These are phyloP conservation scores for Aphanomyces cochlioides DNA, from an alignment of 352 stramenopile species.

Conservation along the genomic window DNA sequence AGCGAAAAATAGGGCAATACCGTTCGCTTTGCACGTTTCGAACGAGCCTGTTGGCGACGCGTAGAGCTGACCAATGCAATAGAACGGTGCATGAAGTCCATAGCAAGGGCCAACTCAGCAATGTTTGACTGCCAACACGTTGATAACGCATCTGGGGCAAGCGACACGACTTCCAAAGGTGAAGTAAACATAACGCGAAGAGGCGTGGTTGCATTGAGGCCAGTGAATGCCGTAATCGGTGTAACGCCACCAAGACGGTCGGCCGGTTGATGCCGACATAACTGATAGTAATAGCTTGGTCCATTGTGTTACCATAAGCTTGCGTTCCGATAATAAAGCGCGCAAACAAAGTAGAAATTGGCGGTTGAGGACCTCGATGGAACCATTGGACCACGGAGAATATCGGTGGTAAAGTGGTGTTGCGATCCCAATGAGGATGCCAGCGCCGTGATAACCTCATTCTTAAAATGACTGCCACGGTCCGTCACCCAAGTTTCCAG, in stretches of 20 bases:
- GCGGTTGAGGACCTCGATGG: neutral
- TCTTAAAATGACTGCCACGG: neutral
- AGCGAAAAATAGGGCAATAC: too few species aligned
- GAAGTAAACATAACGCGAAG: neutral
- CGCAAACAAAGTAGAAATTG: neutral
- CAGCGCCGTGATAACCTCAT: neutral
- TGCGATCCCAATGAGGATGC: neutral
- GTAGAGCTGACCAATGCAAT: too few species aligned
- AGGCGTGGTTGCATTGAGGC: neutral
- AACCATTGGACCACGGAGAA: neutral
- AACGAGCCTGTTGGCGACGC: too few species aligned
- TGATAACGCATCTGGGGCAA: too few species aligned
- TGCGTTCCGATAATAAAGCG: neutral
- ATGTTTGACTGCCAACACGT: too few species aligned
- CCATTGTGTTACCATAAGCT: neutral
- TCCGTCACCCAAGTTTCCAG: neutral
- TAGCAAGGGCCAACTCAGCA: too few species aligned
- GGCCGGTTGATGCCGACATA: neutral
- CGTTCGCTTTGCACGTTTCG: too few species aligned
- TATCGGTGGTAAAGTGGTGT: neutral
- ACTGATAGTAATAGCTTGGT: neutral
- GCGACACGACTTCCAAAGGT: slow-evolving; percentile 4
- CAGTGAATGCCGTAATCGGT: neutral
- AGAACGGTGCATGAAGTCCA: too few species aligned
- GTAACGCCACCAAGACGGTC: neutral